Conservation (phyloP, 257 asterid species). For the Henckelia pumila region DNA sequence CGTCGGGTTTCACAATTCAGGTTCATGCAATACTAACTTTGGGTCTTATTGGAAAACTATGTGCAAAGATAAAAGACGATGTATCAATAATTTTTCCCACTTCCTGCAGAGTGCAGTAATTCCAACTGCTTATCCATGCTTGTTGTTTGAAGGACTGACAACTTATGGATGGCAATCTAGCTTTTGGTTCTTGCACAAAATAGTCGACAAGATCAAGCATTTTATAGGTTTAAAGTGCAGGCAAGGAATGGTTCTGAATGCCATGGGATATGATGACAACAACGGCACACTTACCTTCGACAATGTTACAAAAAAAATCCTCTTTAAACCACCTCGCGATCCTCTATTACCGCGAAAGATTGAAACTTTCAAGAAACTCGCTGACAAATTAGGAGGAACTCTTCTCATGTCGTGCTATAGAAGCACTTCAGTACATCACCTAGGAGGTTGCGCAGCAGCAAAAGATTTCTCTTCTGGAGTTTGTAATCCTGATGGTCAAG, state of each 20-base stretch:
- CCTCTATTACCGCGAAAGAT: slow-evolving; percentile 42
- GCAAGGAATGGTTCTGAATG: slow-evolving; percentile 45
- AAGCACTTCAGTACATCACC: slow-evolving; percentile 53
- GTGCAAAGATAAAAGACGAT: too few species aligned
- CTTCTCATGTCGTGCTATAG: slow-evolving; percentile 46
- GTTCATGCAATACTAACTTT: too few species aligned
- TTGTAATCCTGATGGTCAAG: slow-evolving; percentile 48
- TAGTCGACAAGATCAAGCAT: slow-evolving; percentile 31
- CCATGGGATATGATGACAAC: slow-evolving; percentile 48
- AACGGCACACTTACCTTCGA: slow-evolving; percentile 35
- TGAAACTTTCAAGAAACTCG: slow-evolving; percentile 39
- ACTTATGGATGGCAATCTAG: slow-evolving; percentile 37
- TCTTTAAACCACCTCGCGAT: slow-evolving; percentile 46
- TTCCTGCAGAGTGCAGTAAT: slow-evolving; percentile 46
- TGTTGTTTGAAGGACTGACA: slow-evolving; percentile 40
- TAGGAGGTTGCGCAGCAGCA: slow-evolving; percentile 56
- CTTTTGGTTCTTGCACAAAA: slow-evolving; percentile 24
- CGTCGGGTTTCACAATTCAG: too few species aligned
- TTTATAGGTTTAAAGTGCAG: slow-evolving; percentile 15
- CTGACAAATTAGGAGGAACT: slow-evolving; percentile 51
- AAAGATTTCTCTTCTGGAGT: slow-evolving; percentile 42
- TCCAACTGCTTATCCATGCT: slow-evolving; percentile 44
- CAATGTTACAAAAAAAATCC: slow-evolving; percentile 25
- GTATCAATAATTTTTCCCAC: too few species aligned
- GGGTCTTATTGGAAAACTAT: too few species aligned